Base-by-base conservation (phyloP, 768 basidiomycete species). In the Boletus reticuloceps region DNA sequence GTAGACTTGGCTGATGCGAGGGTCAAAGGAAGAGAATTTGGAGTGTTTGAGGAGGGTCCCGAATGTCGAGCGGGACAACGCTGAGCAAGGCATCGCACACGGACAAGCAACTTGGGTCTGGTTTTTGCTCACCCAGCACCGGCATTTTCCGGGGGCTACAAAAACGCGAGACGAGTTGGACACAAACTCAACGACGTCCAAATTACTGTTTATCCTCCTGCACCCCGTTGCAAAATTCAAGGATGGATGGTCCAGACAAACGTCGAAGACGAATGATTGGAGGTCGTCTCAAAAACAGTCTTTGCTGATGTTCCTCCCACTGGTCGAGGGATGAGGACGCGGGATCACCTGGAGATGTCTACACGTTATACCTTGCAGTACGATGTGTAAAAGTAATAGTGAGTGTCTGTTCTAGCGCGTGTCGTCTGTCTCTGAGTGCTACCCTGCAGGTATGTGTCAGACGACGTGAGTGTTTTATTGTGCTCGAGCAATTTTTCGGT, bases 271-370 rank as follows among this genome's bases (percentile, higher is more conserved):
- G 47, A 70, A 69, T 5, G 14, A 25, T 12, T 8, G 75, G n/a
- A 12, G 53, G 71, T 48, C 64, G 67, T 76, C 87, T 88, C 88
- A 81, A 91, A 92, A 91, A 92, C 90, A 91, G 81, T 91, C 88
- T 85, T 81, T 84, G 89, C 90, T 84, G 90, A 80, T 76, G 89
- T 81, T 84, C 77, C 81, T 92, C 90, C 90, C 90, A 68, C 71
- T 81, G 90, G 90, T 92, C 72, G 90, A 92, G 90, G 82, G 79
- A 86, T 74, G 22, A 89, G 86, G 90, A 92, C 77, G 90, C 89
- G 79, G 84, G 90, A 92, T 86, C 85, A 92, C 90, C 90, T 91
- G 87, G 88, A 82, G 87, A 75, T 71, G 83, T 76, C 79, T 71
- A 89, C 84, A 90, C 4, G 20, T 40, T 54, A 7, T 29, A 25